These are phyloP conservation scores for Calonectria pteridis DNA, from an alignment of 2,329 filamentous ascomycete species.

Conservation along the genomic window DNA sequence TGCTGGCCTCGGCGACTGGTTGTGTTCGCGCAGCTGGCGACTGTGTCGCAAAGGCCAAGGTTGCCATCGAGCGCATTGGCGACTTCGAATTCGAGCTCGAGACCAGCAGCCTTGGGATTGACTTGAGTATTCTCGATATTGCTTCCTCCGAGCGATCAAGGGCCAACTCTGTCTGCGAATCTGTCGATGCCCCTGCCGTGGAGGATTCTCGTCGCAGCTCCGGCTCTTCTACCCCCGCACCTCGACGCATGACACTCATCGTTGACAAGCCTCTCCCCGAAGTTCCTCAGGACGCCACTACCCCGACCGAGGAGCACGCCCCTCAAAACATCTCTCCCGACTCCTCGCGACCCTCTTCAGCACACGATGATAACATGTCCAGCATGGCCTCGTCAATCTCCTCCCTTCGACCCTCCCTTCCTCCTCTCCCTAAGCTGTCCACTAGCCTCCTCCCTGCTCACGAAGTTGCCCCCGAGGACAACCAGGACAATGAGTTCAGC, in stretches of 20 bases:
- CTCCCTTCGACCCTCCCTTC: conserved; percentile 62
- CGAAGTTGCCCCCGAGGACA: conserved; percentile 62
- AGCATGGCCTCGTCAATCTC: conserved; percentile 61
- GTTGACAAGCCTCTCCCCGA: conserved; percentile 78
- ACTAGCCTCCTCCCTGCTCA: conserved; percentile 63
- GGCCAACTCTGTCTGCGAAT: conserved; percentile 49
- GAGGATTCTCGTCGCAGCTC: conserved; percentile 54
- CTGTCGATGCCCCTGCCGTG: conserved; percentile 54
- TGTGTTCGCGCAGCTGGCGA: conserved; percentile 93
- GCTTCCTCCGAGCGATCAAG: conserved; percentile 49
- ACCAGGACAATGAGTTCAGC: conserved; percentile 64
- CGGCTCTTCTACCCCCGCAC: conserved; percentile 52
- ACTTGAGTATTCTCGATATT: conserved; percentile 64
- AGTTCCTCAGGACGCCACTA: conserved; percentile 68
- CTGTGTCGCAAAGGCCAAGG: conserved; percentile 88
- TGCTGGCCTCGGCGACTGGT: conserved; percentile 83
- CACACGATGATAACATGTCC: conserved; percentile 56
- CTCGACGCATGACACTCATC: conserved; percentile 55
- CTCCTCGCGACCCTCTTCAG: conserved; percentile 58
- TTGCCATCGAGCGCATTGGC: conserved; percentile 87
- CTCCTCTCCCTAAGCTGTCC: conserved; percentile 69
- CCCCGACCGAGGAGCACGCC: conserved; percentile 48
- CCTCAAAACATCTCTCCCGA: conserved; percentile 50
- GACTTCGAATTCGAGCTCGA: conserved; percentile 91
- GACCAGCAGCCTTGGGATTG: conserved; percentile 65